Percentiles rank a stretch among this genome's conserved stretches.
Conservation (phyloP, 176 grass and related monocot genomes). For the Miscanthus lutarioriparius region DNA sequence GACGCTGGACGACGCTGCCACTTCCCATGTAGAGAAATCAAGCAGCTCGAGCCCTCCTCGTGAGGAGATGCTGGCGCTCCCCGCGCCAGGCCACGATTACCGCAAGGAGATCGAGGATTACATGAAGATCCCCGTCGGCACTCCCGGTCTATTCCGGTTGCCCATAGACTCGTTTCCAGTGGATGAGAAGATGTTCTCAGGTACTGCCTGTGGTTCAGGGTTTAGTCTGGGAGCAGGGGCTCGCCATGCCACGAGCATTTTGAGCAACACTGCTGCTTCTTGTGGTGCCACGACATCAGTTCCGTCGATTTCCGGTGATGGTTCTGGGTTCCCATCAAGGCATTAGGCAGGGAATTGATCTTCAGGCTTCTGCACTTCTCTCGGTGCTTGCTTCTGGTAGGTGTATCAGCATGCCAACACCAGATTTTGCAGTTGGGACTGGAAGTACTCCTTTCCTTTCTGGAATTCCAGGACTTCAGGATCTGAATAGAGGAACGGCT, state of each 20-base stretch:
- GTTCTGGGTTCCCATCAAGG: slow-evolving; percentile 10
- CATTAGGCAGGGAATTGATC: slow-evolving; percentile 30
- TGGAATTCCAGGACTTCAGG: slow-evolving; percentile 22
- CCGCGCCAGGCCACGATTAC: slow-evolving; percentile 24
- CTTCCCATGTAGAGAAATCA: slow-evolving; percentile 2
- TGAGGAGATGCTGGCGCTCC: slow-evolving; percentile 49
- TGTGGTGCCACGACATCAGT: background rate
- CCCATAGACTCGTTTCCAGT: slow-evolving; percentile 57
- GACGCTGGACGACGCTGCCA: background rate
- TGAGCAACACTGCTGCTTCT: background rate
- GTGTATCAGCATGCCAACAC: slow-evolving; percentile 16
- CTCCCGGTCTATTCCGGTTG: slow-evolving; percentile 69
- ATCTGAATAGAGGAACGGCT: slow-evolving; percentile 8
- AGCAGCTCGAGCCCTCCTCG: background rate
- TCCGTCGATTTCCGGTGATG: slow-evolving; percentile 20
- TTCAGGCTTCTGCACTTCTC: slow-evolving; percentile 3
- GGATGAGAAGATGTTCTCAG: slow-evolving; percentile 18
- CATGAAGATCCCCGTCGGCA: slow-evolving; percentile 49
- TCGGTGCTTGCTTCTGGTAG: slow-evolving; percentile 40
- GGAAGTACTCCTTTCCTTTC: slow-evolving; percentile 3
- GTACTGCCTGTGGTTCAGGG: background rate
- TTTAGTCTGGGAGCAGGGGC: background rate
- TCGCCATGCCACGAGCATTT: background rate
- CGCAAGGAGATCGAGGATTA: slow-evolving; percentile 24
- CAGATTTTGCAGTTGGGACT: slow-evolving; percentile 14